Evolutionary conservation across 257 asterid genomes (phyloP).

Genomic region (Scutellaria baicalensis): DNA sequence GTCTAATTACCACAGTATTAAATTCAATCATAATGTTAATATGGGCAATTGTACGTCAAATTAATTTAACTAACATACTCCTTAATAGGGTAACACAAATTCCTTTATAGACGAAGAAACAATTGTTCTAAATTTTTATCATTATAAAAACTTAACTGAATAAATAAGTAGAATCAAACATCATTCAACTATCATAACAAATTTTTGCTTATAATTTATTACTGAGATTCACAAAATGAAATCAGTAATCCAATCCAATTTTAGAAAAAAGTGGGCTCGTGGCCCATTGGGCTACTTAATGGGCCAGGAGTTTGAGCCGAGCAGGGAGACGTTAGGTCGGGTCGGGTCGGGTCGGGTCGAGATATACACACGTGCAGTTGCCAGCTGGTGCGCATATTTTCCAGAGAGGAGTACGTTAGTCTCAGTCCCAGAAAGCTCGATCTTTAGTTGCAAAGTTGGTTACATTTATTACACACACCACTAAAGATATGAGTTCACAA

Average conservation of each 20-base stretch:
- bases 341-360: too few relatives aligned
- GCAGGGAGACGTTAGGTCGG: too few relatives aligned
- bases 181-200: background rate
- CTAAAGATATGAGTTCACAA: background rate
- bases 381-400: conserved; percentile 24
- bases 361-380: background rate
- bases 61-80: too few relatives aligned
- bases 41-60: too few relatives aligned
- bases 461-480: conserved; percentile 16
- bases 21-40: background rate
- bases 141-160: background rate
- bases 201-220: background rate
- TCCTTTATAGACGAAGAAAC: too few relatives aligned
- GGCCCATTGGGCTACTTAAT: background rate
- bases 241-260: background rate
- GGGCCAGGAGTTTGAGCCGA: background rate
- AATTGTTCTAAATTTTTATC: too few relatives aligned
- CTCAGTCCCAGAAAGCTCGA: background rate
- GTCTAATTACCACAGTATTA: background rate
- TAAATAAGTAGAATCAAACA: background rate
- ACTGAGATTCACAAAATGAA: background rate
- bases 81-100: too few relatives aligned
- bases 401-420: conserved; percentile 23
- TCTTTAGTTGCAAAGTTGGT: conserved; percentile 11
- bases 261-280: background rate